Base-by-base conservation (phyloP, 2,329 filamentous ascomycete genomes). In the Colletotrichum shisoi region DNA sequence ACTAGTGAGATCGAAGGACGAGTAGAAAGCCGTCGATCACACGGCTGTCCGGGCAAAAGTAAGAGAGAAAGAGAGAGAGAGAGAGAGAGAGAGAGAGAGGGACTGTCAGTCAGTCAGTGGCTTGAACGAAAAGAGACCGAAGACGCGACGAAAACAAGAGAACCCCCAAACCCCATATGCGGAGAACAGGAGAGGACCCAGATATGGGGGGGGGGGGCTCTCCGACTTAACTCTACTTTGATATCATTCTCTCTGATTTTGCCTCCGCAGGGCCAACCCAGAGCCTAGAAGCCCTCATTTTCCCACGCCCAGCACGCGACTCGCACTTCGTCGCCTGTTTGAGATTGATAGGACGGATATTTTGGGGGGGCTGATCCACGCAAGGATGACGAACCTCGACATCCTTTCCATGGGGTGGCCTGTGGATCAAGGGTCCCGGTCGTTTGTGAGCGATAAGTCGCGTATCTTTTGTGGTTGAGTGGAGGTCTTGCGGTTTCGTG, bases 311-410 rank as follows among this genome's bases (percentile, higher is more conserved):
- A 70, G 65, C 67, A 68, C 57, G 61, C 57, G 69, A 67, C 67
- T 69, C 63, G 67, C 62, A 69, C 59, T 66, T 57, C 39, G 56
- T 70, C 64, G 70, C 71, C 70, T 72, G 83, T 86, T 84, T 85
- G 84, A 84, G 79, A 78, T 82, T 82, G 76, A 84, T 82, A 79
- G 79, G 77, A 81, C 75, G 78, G 76, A 73, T 77, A 79, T 79
- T 79, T 78, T 74, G 72, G 75, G 75, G 77, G 77, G 27, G 27
- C 76, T 80, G 80, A 81, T 83, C 79, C 76, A 70, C 81, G 69
- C 60, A 79, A 75, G 72, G 80, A 70, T 68, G 52, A 45, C 44
- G 61, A 64, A 54, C 54, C 51, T 65, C 57, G n/a, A 40, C 56
- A 57, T 68, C 56, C 66, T 68, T 51, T 51, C 27, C 49, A 57